Evolutionary conservation across 495 filamentous ascomycete genomes (phyloP), one percentile per base, ranked within the genome.

Genomic region (Niebla homalea): DNA sequence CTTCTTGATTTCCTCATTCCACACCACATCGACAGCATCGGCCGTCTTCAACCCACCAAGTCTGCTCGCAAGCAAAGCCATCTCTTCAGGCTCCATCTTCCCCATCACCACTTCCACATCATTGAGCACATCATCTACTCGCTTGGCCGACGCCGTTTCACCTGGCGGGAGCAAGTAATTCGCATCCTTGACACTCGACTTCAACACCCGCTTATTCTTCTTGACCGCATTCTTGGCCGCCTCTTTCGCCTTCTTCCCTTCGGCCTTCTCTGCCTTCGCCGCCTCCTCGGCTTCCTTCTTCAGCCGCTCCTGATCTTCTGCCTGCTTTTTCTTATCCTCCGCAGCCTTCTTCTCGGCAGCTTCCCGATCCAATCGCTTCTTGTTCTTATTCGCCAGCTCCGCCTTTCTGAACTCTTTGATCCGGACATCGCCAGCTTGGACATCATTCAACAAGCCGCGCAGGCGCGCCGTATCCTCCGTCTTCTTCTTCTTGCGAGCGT

Each of bases 401-500:
- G 84, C 80, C 70, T 97, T 81, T 45, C 80, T 76, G 86, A 98
- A 98, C 58, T 78, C 80, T 87, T 93, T 95, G 76, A 96, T 96
- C 55, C 92, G 85, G 71, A 93, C 88, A 64, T 98, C 92, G 39
- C 75, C 70, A 44, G 79, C 79, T 22, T 87, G 76, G 52, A 74
- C 78, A 60, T 94, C 85, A 64, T 98, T 93, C 32, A 98, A 79
- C 40, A 97, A 68, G 66, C 86, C 81, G 56, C 89, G 79, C 52
- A 97, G 77, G 58, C 92, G 86, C 32, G 84, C 78, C 57, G 82
- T 93, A 67, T 98, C 92, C 77, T 98, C 92, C 18, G 81, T 85
- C 89, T 98, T 98, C 77, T 87, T 92, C 87, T 97, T 97, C 67
- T 89, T 87, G 64, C 92, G 87, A 36, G 87, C 84, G 64, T 94